Evolutionary conservation across 2,329 filamentous ascomycete genomes (phyloP).

Genomic region (Apiospora marii): DNA sequence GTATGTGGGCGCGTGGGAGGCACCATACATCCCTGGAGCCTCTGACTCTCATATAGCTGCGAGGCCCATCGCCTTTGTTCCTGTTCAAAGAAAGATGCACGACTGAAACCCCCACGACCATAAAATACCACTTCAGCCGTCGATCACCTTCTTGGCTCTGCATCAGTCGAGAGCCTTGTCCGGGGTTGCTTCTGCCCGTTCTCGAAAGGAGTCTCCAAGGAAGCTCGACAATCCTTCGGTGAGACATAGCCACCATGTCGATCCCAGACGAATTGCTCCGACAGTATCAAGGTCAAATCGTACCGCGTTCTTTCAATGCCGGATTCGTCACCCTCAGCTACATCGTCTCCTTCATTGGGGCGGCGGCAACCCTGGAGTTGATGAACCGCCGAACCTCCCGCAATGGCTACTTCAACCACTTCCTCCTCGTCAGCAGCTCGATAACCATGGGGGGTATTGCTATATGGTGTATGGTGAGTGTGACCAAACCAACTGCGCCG

Average conservation of each 20-base stretch:
- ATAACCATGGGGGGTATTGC: conserved; percentile 77
- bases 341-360: conserved; percentile 79
- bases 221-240: background rate
- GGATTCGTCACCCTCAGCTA: conserved; percentile 77
- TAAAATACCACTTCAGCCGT: background rate
- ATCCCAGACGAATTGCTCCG: conserved; percentile 43
- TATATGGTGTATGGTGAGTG: conserved; percentile 73
- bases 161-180: background rate
- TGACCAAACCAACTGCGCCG: conserved; percentile 6
- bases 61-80: background rate
- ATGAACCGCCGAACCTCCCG: conserved; percentile 78
- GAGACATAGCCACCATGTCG: conserved; percentile 35
- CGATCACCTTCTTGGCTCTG: background rate
- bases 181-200: background rate
- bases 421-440: conserved; percentile 69
- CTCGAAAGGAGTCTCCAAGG: background rate
- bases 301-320: conserved; percentile 59
- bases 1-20: background rate
- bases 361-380: conserved; percentile 81
- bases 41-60: background rate
- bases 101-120: background rate
- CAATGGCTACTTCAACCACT: conserved; percentile 73
- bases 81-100: background rate
- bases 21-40: background rate
- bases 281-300: conserved; percentile 53